Evolutionary conservation across 2,329 filamentous ascomycete species (phyloP), one percentile per base, ranked within the genome.

Genomic region (Cercospora nicotianae): DNA sequence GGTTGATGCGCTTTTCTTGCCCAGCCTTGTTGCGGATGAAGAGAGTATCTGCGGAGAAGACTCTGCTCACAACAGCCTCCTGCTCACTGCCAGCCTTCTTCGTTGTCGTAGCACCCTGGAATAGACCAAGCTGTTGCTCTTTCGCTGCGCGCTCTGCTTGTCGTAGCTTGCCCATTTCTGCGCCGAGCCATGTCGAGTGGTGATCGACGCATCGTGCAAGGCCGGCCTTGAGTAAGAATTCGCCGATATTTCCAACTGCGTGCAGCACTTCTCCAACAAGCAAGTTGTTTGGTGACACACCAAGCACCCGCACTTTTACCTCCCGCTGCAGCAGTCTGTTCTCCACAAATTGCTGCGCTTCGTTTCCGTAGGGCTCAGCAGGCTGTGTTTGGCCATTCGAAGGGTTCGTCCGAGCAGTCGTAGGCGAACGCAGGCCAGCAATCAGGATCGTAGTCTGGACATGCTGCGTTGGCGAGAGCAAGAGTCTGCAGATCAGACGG

Each of bases 161-260:
- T 70, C 95, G 89, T 66, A 98, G 87, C 67, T 87, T 80, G 51
- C 90, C 89, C 95, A 99, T 99, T 75, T 94, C 92, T 60, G 88
- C 83, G 55, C 95, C 95, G 10, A 99, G 87, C 82, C 97, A 85
- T 45, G 93, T 96, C 0, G 94, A 96, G 83, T 99, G 95, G 81
- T 95, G 94, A 80, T 99, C 95, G 72, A 94, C 93, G 83, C 94
- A 98, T 76, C 93, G 88, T 48, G 94, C 95, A 65, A 98, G 85
- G 74, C 95, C 95, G 63, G 93, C 92, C 75, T 94, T 89, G 55
- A 99, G 88, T 53, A 99, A 81, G 80, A 96, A 96, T 72, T 92
- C 92, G 70, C 94, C 93, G 79, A 99, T 96, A 80, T 93, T 97
- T 70, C 95, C 95, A 26, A 81, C 77, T 30, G 94, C 94, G 81